Evolutionary conservation across 768 basidiomycete genomes (phyloP).

Genomic region (Stropharia rugosoannulata): DNA sequence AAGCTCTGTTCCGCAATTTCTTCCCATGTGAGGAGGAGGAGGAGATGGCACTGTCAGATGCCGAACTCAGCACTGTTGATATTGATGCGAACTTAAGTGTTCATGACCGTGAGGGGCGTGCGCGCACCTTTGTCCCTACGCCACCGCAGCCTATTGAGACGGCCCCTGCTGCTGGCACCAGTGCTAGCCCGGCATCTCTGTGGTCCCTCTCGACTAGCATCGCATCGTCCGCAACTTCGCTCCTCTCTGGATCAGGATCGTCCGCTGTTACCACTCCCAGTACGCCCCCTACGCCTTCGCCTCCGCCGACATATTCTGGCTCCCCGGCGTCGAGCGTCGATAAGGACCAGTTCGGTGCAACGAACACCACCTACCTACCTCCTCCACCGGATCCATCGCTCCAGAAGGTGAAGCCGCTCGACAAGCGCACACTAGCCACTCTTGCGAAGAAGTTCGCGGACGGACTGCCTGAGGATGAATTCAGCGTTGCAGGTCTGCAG

Average conservation of each 20-base stretch:
- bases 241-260: constrained; percentile 20
- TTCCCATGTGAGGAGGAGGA: constrained; percentile 73
- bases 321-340: constrained; percentile 14
- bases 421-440: constrained; percentile 57
- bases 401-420: constrained; percentile 58
- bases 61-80: constrained; percentile 17
- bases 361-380: constrained; percentile 60
- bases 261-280: constrained; percentile 6
- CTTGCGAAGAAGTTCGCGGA: constrained; percentile 82
- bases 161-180: not conserved
- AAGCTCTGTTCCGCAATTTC: constrained; percentile 86
- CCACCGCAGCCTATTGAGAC: not conserved
- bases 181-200: constrained; percentile 20
- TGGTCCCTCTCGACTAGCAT: constrained; percentile 40
- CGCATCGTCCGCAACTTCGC: constrained; percentile 45
- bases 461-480: constrained; percentile 80
- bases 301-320: constrained; percentile 20
- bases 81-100: constrained; percentile 18
- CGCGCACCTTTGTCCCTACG: constrained; percentile 11
- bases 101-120: constrained; percentile 7
- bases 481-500: constrained; percentile 88
- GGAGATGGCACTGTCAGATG: constrained; percentile 15
- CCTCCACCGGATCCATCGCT: constrained; percentile 65
- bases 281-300: constrained; percentile 13
- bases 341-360: constrained; percentile 48